These are phyloP conservation scores for Salix koriyanagi DNA, from an alignment of 345 rosid genomes.

Conservation along the genomic window DNA sequence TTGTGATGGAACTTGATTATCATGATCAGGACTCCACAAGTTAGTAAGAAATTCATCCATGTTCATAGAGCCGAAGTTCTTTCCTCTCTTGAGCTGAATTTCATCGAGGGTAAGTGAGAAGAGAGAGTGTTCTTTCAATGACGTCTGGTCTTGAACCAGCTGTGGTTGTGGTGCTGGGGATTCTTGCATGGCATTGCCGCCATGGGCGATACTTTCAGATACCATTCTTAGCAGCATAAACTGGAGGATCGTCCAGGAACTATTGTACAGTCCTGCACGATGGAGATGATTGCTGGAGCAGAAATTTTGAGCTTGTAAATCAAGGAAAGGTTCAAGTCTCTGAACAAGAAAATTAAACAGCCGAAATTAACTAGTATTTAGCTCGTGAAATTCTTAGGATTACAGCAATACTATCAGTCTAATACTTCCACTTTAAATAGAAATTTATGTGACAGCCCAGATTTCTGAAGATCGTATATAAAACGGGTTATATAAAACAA, in stretches of 20 bases:
- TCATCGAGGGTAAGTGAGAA: conserved; percentile 75
- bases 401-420: not conserved
- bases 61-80: conserved; percentile 77
- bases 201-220: conserved; percentile 3
- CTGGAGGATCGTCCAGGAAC: not conserved
- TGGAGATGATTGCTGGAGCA: not conserved
- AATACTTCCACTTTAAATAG: not conserved
- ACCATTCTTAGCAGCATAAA: not conserved
- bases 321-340: not conserved
- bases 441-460: not conserved
- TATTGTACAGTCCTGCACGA: not conserved
- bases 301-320: not conserved
- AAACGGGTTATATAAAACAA: too few relatives aligned
- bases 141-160: not conserved
- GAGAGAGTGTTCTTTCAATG: conserved; percentile 36
- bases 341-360: not conserved
- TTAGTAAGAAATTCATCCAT: conserved; percentile 85
- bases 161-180: conserved; percentile 15
- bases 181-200: conserved; percentile 3
- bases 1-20: conserved; percentile 28
- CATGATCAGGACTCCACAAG: conserved; percentile 58
- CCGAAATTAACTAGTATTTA: not conserved
- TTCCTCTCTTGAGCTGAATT: conserved; percentile 75
- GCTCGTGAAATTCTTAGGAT: not conserved
- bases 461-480: not conserved